Evolutionary conservation across 177 flowering plant genomes (phyloP).

Genomic region (Vitis hybrid): DNA sequence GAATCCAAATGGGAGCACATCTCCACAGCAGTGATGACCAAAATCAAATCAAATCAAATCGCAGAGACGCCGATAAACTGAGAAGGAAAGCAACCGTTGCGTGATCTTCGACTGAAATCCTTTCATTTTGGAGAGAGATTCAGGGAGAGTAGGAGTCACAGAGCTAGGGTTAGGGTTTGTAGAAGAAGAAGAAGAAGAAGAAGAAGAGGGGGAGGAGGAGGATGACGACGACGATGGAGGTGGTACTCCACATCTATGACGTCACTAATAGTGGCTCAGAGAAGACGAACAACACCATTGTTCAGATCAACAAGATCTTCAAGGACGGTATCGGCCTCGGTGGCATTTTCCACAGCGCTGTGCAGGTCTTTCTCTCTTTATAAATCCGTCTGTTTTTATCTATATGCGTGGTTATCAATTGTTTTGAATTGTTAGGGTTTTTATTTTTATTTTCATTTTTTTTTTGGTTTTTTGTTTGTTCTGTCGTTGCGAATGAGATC

Average conservation of each 20-base stretch:
- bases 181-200: slow-evolving; percentile 7
- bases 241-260: slow-evolving; percentile 85
- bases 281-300: slow-evolving; percentile 92
- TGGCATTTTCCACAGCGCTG: slow-evolving; percentile 95
- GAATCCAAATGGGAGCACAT: no score
- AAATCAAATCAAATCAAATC: no score
- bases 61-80: no score
- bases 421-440: neutral
- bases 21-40: no score
- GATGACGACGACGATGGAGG: slow-evolving; percentile 62
- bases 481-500: no score
- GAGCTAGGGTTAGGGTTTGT: slow-evolving; percentile 5
- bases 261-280: slow-evolving; percentile 89
- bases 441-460: neutral
- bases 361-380: slow-evolving; percentile 53
- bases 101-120: neutral
- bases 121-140: slow-evolving; percentile 2
- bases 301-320: slow-evolving; percentile 95
- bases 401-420: neutral
- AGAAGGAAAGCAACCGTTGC: no score
- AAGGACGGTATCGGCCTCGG: slow-evolving; percentile 96
- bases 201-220: neutral
- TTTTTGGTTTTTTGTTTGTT: neutral
- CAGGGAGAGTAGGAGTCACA: neutral
- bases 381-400: neutral